phyloP scores from a whole-genome alignment of 1,139 yeast genomes.

The Ogataea hybrid region DNA sequence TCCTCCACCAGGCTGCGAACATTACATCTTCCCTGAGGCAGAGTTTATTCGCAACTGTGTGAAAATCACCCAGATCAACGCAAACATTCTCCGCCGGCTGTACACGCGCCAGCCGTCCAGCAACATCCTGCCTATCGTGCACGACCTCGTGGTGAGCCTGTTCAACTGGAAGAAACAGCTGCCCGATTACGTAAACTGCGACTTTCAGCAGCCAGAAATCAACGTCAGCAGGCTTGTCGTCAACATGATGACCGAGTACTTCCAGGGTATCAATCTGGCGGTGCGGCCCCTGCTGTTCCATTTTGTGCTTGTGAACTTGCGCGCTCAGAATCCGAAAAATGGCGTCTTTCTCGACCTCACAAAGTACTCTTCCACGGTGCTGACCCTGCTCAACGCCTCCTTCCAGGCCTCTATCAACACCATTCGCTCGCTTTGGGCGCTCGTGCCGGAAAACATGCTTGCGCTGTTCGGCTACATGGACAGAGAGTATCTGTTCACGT shows the following conservation, averaged over 20 bases:
- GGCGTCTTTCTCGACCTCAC: constrained; percentile 61
- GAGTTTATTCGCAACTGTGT: constrained; percentile 79
- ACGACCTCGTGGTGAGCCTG: constrained; percentile 66
- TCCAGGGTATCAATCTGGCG: constrained; percentile 80
- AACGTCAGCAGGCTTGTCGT: constrained; percentile 67
- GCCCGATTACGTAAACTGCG: constrained; percentile 64
- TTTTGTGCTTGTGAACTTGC: constrained; percentile 69
- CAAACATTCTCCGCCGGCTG: constrained; percentile 65
- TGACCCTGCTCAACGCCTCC: constrained; percentile 72
- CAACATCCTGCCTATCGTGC: constrained; percentile 71
- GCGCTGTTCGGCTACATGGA: constrained; percentile 90
- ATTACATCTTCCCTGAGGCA: constrained; percentile 77
- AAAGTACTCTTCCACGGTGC: constrained; percentile 63
- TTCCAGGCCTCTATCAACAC: constrained; percentile 83
- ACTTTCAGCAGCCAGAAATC: constrained; percentile 54
- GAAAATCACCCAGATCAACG: constrained; percentile 76
- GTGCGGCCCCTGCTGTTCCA: constrained; percentile 79
- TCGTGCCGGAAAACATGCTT: constrained; percentile 72
- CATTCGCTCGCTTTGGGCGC: constrained; percentile 68
- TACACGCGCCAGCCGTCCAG: constrained; percentile 76
- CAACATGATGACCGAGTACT: constrained; percentile 81
- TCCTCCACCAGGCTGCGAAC: constrained; percentile 57
- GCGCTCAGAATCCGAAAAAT: constrained; percentile 36
- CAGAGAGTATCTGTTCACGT: constrained; percentile 77
- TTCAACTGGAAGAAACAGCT: constrained; percentile 68